Percentiles rank a stretch among this genome's conserved stretches.
Conservation (phyloP, 2,329 filamentous ascomycete species). For the Colletotrichum somersetense region DNA sequence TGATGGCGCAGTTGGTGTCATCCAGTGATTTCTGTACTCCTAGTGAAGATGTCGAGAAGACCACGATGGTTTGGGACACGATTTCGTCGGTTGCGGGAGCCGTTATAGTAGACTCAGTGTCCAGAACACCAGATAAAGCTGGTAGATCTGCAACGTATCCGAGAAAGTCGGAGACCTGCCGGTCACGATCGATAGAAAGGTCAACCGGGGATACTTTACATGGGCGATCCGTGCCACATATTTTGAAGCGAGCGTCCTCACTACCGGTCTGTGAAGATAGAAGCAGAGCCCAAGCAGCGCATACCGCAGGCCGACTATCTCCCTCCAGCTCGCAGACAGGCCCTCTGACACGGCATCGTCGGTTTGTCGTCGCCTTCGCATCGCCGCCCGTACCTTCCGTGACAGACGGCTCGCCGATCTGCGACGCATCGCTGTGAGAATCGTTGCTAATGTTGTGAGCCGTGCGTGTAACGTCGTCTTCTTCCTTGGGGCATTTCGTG, state of each 20-base stretch:
- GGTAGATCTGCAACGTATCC: background rate
- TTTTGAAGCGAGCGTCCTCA: background rate
- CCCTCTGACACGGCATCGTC: background rate
- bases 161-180: background rate
- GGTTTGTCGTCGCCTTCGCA: background rate
- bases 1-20: background rate
- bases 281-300: conserved; percentile 24
- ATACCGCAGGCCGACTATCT: background rate
- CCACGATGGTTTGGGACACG: background rate
- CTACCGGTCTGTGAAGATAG: background rate
- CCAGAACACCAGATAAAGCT: fast-evolving
- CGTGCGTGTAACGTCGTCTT: background rate
- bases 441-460: background rate
- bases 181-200: background rate
- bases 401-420: no score
- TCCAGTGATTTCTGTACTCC: no score
- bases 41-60: background rate
- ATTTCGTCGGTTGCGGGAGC: background rate
- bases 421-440: fast-evolving
- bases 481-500: background rate
- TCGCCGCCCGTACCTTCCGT: no score
- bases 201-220: background rate
- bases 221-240: background rate
- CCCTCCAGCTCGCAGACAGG: background rate
- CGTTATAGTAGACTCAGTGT: background rate